These are phyloP conservation scores for Saccharomycopsis fermentans DNA, from an alignment of 805 yeast genomes.

Conservation along the genomic window DNA sequence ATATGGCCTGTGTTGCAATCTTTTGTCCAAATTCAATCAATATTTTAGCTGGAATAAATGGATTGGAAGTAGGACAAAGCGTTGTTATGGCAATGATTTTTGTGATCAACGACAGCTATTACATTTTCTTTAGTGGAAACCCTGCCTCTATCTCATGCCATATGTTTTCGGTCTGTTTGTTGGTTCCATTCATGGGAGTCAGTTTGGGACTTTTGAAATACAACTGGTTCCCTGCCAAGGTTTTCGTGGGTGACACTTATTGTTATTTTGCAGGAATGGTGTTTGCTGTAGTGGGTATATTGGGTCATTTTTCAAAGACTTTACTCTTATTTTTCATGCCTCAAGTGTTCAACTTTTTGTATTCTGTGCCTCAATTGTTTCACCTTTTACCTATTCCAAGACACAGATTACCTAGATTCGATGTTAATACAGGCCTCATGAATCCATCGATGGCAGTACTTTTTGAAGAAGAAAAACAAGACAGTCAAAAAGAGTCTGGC, in stretches of 20 bases:
- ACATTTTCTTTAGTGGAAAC: slow-evolving; percentile 35
- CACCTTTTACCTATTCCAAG: slow-evolving; percentile 88
- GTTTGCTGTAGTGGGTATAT: slow-evolving; percentile 90
- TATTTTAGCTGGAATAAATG: slow-evolving; percentile 92
- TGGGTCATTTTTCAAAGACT: slow-evolving; percentile 95
- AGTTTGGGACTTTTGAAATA: slow-evolving; percentile 62
- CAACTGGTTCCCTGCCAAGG: slow-evolving; percentile 88
- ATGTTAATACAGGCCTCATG: slow-evolving; percentile 56
- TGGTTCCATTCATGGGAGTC: slow-evolving; percentile 83
- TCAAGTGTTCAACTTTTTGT: slow-evolving; percentile 81
- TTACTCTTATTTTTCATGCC: slow-evolving; percentile 78
- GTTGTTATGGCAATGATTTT: slow-evolving; percentile 64
- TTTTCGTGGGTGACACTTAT: slow-evolving; percentile 96
- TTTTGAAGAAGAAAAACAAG: not conserved
- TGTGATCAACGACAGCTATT: slow-evolving; percentile 66
- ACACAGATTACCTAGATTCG: slow-evolving; percentile 80
- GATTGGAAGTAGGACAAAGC: slow-evolving; percentile 93
- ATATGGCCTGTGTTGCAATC: slow-evolving; percentile 87
- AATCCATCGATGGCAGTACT: slow-evolving; percentile 57
- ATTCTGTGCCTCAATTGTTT: slow-evolving; percentile 88
- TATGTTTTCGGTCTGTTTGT: slow-evolving; percentile 63
- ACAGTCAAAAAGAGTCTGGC: not conserved
- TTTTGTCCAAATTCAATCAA: slow-evolving; percentile 95
- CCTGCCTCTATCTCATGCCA: slow-evolving; percentile 71
- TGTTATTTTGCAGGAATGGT: slow-evolving; percentile 99